Conservation (phyloP, 164 flowering plant genomes). For the Stephania cephalantha region DNA sequence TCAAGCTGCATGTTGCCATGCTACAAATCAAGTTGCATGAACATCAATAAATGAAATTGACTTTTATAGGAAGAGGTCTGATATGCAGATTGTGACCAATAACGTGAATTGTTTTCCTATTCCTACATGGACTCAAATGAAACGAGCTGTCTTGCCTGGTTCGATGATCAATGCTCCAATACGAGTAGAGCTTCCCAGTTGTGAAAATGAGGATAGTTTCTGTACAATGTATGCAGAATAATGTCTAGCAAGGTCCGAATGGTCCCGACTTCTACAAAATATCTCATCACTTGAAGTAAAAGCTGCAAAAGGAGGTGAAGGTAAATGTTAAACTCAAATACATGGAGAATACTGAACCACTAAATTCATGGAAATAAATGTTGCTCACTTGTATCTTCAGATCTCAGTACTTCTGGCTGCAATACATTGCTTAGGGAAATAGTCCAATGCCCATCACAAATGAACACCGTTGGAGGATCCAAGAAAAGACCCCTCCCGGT, state of each 20-base stretch:
- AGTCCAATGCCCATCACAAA: slow-evolving; percentile 50
- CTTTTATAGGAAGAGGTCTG: slow-evolving; percentile 2
- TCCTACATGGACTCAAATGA: background rate
- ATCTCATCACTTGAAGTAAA: slow-evolving; percentile 59
- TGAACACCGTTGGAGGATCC: slow-evolving; percentile 72
- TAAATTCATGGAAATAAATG: slow-evolving; percentile 3
- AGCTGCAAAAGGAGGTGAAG: slow-evolving; percentile 33
- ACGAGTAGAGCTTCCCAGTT: slow-evolving; percentile 18
- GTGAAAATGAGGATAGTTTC: slow-evolving; percentile 28
- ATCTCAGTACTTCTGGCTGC: slow-evolving; percentile 20
- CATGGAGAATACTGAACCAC: background rate
- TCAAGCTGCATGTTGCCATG: background rate
- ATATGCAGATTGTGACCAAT: background rate
- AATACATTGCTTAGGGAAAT: slow-evolving; percentile 48
- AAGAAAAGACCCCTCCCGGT: slow-evolving; percentile 87
- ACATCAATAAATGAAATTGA: background rate
- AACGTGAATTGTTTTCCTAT: background rate
- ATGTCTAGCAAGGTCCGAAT: slow-evolving; percentile 41
- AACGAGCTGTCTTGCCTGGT: slow-evolving; percentile 58
- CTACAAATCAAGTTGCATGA: background rate
- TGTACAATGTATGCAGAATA: slow-evolving; percentile 59
- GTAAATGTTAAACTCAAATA: slow-evolving; percentile 2
- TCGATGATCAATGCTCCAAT: slow-evolving; percentile 88
- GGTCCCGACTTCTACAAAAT: slow-evolving; percentile 50
- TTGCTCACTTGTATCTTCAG: slow-evolving; percentile 40